A percentile compares a stretch with the other conserved stretches of the same genome.
phyloP scores from a whole-genome alignment of 1,139 yeast genomes.

The Kodamaea sp. region DNA sequence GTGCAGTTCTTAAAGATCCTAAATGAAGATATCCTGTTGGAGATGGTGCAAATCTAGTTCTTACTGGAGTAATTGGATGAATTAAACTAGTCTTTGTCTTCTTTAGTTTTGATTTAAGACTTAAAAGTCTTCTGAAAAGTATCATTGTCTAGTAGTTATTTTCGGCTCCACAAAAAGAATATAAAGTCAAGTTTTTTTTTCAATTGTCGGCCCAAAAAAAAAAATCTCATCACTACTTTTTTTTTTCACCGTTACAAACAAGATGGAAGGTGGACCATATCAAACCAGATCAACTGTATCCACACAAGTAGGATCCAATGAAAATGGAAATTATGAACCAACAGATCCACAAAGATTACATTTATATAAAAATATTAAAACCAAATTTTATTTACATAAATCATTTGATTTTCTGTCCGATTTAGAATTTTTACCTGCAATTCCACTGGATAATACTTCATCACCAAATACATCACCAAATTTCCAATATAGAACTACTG shows the following conservation, averaged over 20 bases:
- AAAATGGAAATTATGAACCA: slow-evolving; percentile 2
- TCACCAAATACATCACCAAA: slow-evolving; percentile 11
- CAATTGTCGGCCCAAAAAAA: not conserved
- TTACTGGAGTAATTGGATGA: slow-evolving; percentile 57
- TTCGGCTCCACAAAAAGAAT: too few species aligned
- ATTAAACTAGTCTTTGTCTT: slow-evolving; percentile 11
- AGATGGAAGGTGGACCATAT: not conserved
- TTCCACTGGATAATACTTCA: slow-evolving; percentile 18
- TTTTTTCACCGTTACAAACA: not conserved
- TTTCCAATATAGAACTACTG: slow-evolving; percentile 12
- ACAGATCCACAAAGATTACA: slow-evolving; percentile 18
- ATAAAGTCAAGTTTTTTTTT: too few species aligned
- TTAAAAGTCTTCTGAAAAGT: not conserved
- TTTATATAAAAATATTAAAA: slow-evolving; percentile 29
- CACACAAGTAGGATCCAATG: not conserved
- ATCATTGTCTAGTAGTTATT: too few species aligned
- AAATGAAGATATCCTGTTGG: slow-evolving; percentile 93
- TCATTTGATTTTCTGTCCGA: slow-evolving; percentile 72
- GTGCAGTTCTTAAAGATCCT: slow-evolving; percentile 90
- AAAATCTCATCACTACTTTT: not conserved
- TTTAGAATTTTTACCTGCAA: slow-evolving; percentile 61
- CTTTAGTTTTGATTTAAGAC: slow-evolving; percentile 1
- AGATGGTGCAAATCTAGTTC: slow-evolving; percentile 96
- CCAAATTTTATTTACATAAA: slow-evolving; percentile 58
- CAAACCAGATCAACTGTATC: not conserved